Evolutionary conservation across 2,329 filamentous ascomycete species (phyloP), one percentile per base, ranked within the genome.

Genomic region (Onygena corvina): DNA sequence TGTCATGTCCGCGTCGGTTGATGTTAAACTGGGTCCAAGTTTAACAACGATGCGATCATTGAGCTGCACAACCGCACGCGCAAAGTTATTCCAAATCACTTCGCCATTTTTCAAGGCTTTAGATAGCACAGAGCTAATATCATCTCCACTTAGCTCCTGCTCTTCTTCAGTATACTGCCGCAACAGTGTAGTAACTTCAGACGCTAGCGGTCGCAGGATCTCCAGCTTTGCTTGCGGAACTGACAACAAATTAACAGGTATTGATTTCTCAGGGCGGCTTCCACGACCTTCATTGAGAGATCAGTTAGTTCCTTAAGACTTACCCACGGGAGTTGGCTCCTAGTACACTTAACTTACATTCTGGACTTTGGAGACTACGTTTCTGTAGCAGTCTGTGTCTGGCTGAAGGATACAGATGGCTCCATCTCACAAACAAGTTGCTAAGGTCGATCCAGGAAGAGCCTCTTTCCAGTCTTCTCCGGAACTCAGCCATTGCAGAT

Each of bases 121-220:
- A 16, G 34, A 46, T 27, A 53, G 20, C 3, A 46, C 33, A 8
- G 47, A 49, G 21, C 29, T 18, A 21, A 51, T 45, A 8, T 11
- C 47, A 21, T 35, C 9, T 5, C 18, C 49, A 23, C 21, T 34
- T 35, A 36, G 30, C n/a, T 33, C 14, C 23, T 2, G 31, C 6
- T 44, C 38, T 20, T 51, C 3, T 5, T 47, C 31, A 29, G 25
- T 42, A 25, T 36, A 29, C 14, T 51, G 23, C 49, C 35, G 49
- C 35, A 53, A 50, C 33, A 51, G 52, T n/a, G 48, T 9, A 8
- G 9, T 46, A 18, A 53, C 49, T 50, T 53, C 52, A 33, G 49
- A 33, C 25, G 52, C 49, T 35, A 53, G 51, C 5, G 49, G 48
- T 21, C 12, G 47, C 45, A 50, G 45, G 23, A 51, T 49, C 27